These are phyloP conservation scores for Artemisia tridentata DNA, from an alignment of 129 eudicot species.

Conservation along the genomic window DNA sequence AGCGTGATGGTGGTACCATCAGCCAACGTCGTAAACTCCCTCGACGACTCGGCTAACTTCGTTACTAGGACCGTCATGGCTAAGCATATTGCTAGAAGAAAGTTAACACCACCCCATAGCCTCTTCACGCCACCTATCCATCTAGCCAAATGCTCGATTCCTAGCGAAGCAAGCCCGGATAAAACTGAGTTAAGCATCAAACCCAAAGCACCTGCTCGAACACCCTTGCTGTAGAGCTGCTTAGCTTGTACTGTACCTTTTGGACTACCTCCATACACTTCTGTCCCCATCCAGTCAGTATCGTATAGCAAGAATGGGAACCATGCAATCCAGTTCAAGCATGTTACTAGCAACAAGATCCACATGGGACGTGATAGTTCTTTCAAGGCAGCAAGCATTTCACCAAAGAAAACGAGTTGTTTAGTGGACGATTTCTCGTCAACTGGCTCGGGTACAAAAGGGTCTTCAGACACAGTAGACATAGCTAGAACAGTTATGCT, in stretches of 20 bases:
- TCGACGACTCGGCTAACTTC: constrained; percentile 31
- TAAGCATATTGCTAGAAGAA: constrained; percentile 41
- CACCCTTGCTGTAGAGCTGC: constrained; percentile 47
- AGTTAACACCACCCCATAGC: constrained; percentile 52
- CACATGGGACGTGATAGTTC: constrained; percentile 42
- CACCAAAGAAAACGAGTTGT: constrained; percentile 8
- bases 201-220: constrained; percentile 57
- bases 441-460: constrained; percentile 12
- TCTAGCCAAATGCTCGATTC: constrained; percentile 35
- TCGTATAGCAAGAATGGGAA: constrained; percentile 61
- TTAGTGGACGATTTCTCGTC: constrained; percentile 10
- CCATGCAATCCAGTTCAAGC: constrained; percentile 64
- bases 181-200: constrained; percentile 46
- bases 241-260: constrained; percentile 1
- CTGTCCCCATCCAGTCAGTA: constrained; percentile 88
- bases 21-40: neutral
- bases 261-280: constrained; percentile 65
- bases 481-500: constrained; percentile 41
- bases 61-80: constrained; percentile 37
- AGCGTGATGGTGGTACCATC: constrained; percentile 8
- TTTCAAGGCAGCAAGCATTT: constrained; percentile 34
- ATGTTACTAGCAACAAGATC: constrained; percentile 48
- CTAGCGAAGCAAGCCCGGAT: constrained; percentile 43
- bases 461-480: constrained; percentile 39
- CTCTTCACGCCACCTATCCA: constrained; percentile 37